Percentiles rank a stretch among this genome's conserved stretches.
Conservation (phyloP, 352 stramenopile genomes). For the Phytophthora capsici region DNA sequence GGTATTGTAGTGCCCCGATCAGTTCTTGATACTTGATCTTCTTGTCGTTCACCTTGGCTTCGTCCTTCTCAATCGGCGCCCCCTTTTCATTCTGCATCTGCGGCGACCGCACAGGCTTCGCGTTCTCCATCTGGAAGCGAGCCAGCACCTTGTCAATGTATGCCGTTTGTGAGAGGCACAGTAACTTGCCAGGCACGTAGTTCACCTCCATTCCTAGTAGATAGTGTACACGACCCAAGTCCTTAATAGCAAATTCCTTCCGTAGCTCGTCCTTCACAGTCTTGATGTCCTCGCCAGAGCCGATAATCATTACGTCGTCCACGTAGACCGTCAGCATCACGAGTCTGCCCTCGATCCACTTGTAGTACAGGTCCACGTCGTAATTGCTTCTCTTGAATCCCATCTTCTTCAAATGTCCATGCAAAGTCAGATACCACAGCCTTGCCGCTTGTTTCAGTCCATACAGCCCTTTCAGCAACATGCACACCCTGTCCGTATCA, state of each 20-base stretch:
- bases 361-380: no score
- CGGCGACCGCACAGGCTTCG: background rate
- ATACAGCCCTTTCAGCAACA: background rate
- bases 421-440: background rate
- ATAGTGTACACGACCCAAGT: background rate
- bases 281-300: background rate
- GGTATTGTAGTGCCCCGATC: no score
- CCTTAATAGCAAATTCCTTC: constrained; percentile 1
- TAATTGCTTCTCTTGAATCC: no score
- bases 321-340: constrained; percentile 9
- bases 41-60: no score
- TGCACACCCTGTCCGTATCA: background rate
- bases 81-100: background rate
- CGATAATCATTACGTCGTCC: constrained; percentile 9
- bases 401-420: background rate
- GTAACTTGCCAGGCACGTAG: background rate
- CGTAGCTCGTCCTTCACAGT: background rate
- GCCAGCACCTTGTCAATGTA: background rate
- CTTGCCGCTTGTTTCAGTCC: background rate
- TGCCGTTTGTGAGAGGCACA: no score
- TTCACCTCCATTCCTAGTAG: constrained; percentile 5
- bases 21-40: no score
- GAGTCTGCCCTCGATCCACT: background rate
- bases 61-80: no score
- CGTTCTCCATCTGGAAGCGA: background rate